Base-by-base conservation (phyloP, 2,329 filamentous ascomycete genomes). In the Dichotomopilus funicola region DNA sequence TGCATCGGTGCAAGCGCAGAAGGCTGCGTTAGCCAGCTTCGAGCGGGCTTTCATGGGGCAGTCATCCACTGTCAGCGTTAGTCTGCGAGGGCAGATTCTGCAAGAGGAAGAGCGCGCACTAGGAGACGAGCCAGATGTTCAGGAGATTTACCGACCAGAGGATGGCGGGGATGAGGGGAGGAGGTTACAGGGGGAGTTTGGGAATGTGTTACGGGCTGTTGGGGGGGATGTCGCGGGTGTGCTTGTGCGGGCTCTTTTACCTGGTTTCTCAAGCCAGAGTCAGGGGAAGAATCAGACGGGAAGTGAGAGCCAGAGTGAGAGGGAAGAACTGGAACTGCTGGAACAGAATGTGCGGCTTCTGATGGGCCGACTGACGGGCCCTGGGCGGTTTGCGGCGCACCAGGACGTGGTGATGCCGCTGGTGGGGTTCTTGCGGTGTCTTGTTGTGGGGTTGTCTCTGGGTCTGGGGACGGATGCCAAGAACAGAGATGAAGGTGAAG, bases 361-460 rank as follows among this genome's bases (percentile, higher is more conserved):
- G 41, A 81, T 88, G 49, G 75, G 79, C 53, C 82, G 91, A 45
- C 78, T 99, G 6, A 79, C 78, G 1, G 76, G 19, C 19, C 19
- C 19, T 27, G 19, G 81, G 35, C 78, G 83, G 38, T 95, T 91
- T 66, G 80, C 84, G 41, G 83, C 84, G 11, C 97, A 96, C 65
- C 88, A 90, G 58, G 94, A 99, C 66, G 82, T 97, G 63, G 88
- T 87, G 0, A 77, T 81, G 45, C 91, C 90, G 4, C 79, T 90
- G 9, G 78, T 90, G 45, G 89, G 87, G 51, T 87, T 96, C 60
- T 75, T 97, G 44, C 83, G 87, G 56, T 89, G 89, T 62, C 74
- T 97, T 8, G 82, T 87, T 61, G 75, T 95, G 57, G 91, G 90
- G 2, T 71, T 95, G 36, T 86, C 82, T 0, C 71, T 95, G 40